phyloP scores from a whole-genome alignment of 306 rosid species.

The Alnus rubra region DNA sequence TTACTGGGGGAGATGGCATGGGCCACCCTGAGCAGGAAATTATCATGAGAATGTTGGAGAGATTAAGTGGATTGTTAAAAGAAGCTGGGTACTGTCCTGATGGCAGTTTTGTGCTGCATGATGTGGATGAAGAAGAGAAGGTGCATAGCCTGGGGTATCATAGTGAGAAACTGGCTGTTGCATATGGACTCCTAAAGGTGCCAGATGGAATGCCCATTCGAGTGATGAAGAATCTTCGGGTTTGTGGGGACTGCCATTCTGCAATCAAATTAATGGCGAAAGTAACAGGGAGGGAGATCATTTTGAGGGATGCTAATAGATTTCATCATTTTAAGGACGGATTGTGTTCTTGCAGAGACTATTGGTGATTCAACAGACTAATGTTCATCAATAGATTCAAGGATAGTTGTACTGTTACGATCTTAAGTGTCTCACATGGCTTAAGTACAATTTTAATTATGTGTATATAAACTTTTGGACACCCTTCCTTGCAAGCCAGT shows the following conservation, averaged over 20 bases:
- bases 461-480: no score
- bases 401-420: background rate
- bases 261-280: constrained; percentile 68
- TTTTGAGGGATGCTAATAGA: constrained; percentile 71
- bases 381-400: background rate
- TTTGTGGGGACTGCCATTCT: constrained; percentile 80
- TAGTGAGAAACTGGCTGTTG: constrained; percentile 74
- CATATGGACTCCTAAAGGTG: constrained; percentile 69
- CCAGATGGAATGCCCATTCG: constrained; percentile 59
- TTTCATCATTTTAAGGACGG: constrained; percentile 80
- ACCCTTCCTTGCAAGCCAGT: no score
- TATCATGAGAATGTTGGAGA: constrained; percentile 56
- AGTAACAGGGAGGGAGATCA: constrained; percentile 71
- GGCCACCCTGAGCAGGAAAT: constrained; percentile 62
- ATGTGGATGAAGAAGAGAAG: constrained; percentile 83
- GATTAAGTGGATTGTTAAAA: constrained; percentile 51
- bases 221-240: constrained; percentile 77
- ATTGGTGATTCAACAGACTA: constrained; percentile 49
- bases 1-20: constrained; percentile 59
- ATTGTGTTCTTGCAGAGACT: constrained; percentile 68
- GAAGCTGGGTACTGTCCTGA: constrained; percentile 80
- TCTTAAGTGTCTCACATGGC: no score
- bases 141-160: constrained; percentile 61
- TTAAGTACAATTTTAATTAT: no score
- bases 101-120: constrained; percentile 69